These are phyloP conservation scores for Maudiozyma humilis DNA, from an alignment of 1,139 yeast genomes.

Conservation along the genomic window DNA sequence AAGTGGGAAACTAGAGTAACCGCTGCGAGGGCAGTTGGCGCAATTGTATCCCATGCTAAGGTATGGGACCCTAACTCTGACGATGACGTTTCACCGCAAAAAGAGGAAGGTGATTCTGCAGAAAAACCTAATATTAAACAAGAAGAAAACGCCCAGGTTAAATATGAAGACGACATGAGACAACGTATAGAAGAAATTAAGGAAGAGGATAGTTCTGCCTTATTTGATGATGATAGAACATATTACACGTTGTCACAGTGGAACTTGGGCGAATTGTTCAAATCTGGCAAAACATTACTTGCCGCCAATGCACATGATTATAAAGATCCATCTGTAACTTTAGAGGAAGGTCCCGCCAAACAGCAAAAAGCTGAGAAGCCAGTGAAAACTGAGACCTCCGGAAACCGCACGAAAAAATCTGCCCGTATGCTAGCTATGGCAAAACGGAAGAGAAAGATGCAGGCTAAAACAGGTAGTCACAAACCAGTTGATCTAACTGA, in stretches of 20 bases:
- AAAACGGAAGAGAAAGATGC: conserved; percentile 81
- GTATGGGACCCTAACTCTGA: conserved; percentile 73
- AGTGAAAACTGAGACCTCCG: conserved; percentile 11
- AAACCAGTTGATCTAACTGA: conserved; percentile 72
- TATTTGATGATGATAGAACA: conserved; percentile 42
- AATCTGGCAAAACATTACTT: conserved; percentile 60
- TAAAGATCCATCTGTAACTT: conserved; percentile 30
- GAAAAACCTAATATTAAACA: neutral
- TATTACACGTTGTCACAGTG: conserved; percentile 55
- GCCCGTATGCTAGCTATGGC: conserved; percentile 93
- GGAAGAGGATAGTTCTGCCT: conserved; percentile 29
- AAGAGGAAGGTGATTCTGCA: neutral
- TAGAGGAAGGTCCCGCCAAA: conserved; percentile 10
- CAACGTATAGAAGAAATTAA: conserved; percentile 34
- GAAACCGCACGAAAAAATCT: conserved; percentile 35
- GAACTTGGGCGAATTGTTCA: conserved; percentile 55
- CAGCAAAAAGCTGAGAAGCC: conserved; percentile 13
- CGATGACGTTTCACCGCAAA: conserved; percentile 11
- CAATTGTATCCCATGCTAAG: conserved; percentile 71
- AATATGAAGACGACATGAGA: conserved; percentile 29
- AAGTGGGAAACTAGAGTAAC: conserved; percentile 97
- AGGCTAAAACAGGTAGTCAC: conserved; percentile 51
- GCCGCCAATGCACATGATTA: conserved; percentile 60
- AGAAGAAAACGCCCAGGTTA: conserved; percentile 25
- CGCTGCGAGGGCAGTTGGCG: conserved; percentile 93